Evolutionary conservation across 1,284 basidiomycete genomes (phyloP).

Genomic region (Sporisorium sorghi): DNA sequence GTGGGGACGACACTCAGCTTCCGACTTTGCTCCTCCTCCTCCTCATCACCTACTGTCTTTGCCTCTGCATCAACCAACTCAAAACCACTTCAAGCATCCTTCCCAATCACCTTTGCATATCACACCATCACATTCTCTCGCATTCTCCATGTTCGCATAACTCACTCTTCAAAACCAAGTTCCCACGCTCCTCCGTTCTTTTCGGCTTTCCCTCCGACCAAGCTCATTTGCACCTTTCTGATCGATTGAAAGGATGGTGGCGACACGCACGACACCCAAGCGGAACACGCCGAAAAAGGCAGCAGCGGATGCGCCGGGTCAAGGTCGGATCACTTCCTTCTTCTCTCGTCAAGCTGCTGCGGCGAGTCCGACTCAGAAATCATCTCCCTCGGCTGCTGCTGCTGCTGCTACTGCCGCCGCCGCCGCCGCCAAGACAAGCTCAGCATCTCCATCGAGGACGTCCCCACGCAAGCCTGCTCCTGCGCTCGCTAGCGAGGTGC

Average conservation of each 20-base stretch:
- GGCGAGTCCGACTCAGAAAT: slow-evolving; percentile 8
- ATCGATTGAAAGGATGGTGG: slow-evolving; percentile 6
- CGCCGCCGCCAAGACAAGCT: background rate
- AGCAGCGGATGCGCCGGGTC: slow-evolving; percentile 10
- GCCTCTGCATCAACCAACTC: slow-evolving; percentile 1
- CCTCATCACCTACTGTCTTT: background rate
- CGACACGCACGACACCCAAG: slow-evolving; percentile 18
- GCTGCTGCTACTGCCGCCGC: slow-evolving; percentile 12
- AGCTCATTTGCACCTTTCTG: background rate
- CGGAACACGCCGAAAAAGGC: slow-evolving; percentile 24
- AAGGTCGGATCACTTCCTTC: slow-evolving; percentile 44
- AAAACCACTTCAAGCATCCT: background rate
- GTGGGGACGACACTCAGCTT: background rate
- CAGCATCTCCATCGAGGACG: background rate
- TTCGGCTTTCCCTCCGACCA: background rate
- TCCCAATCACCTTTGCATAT: background rate
- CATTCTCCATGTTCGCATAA: slow-evolving; percentile 11
- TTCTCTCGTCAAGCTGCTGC: slow-evolving; percentile 22
- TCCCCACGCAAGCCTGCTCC: slow-evolving; percentile 13
- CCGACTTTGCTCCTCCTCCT: background rate
- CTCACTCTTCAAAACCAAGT: background rate
- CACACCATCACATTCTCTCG: background rate
- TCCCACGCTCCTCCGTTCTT: background rate
- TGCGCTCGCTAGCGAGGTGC: background rate
- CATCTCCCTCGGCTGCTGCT: slow-evolving; percentile 15